A percentile compares a stretch with the other conserved stretches of the same genome.
These are phyloP conservation scores for Teunomyces aglyptinius DNA, from an alignment of 805 yeast species.

Conservation along the genomic window DNA sequence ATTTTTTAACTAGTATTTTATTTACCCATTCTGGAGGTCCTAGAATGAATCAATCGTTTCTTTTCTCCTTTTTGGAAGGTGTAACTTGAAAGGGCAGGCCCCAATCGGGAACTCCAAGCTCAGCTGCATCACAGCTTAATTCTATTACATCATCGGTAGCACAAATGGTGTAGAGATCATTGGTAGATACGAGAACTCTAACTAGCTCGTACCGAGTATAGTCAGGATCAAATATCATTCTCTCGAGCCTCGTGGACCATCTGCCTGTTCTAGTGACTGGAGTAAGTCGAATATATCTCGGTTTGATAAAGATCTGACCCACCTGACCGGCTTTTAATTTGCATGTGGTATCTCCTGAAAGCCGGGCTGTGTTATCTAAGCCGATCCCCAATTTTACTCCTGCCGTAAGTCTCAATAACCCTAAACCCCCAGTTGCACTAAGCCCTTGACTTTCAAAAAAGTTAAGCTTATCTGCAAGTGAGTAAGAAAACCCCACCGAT, in stretches of 20 bases:
- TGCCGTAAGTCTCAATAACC: not conserved
- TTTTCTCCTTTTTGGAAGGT: not conserved
- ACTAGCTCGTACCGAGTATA: slow-evolving; percentile 10
- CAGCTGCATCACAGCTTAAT: slow-evolving; percentile 16
- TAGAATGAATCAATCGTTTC: not conserved
- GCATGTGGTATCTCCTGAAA: slow-evolving; percentile 15
- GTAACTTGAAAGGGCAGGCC: slow-evolving; percentile 14
- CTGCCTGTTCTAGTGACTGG: slow-evolving; percentile 12
- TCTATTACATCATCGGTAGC: slow-evolving; percentile 22
- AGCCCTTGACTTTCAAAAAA: not conserved
- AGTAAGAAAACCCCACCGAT: slow-evolving; percentile 6
- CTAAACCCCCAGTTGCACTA: not conserved
- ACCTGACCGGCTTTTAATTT: slow-evolving; percentile 13
- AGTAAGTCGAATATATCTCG: slow-evolving; percentile 11
- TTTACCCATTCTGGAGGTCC: not conserved
- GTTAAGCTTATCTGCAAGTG: not conserved
- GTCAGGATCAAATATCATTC: slow-evolving; percentile 10
- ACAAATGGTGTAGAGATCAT: slow-evolving; percentile 15
- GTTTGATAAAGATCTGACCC: slow-evolving; percentile 21
- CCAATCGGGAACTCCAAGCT: slow-evolving; percentile 20
- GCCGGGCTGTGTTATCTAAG: slow-evolving; percentile 1
- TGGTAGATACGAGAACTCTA: slow-evolving; percentile 10
- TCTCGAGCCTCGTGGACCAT: slow-evolving; percentile 11
- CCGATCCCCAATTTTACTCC: slow-evolving; percentile 1
- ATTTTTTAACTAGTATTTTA: not conserved